Percentiles rank a stretch among this genome's conserved stretches.
Conservation (phyloP, 257 asterid genomes). For the Plectranthus barbatus region DNA sequence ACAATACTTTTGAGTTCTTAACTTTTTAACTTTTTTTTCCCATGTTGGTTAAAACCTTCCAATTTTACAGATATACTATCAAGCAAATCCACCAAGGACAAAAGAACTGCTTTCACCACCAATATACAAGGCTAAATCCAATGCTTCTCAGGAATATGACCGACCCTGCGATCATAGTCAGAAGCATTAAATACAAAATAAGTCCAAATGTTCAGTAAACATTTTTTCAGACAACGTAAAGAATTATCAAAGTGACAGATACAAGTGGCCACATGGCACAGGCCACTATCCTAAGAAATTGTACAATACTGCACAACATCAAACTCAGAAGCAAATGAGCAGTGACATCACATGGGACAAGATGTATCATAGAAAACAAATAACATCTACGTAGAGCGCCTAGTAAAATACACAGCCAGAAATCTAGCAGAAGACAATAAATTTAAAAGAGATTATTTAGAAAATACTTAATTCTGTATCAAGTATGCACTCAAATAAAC, state of each 20-base stretch:
- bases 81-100: conserved; percentile 33
- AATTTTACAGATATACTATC: conserved; percentile 19
- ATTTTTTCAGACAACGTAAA: conserved; percentile 3
- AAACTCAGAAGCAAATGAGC: neutral
- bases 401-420: neutral
- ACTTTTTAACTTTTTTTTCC: neutral
- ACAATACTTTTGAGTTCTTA: conserved; percentile 9
- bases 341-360: neutral
- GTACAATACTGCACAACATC: neutral
- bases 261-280: conserved; percentile 9
- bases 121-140: conserved; percentile 46
- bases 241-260: conserved; percentile 5
- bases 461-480: neutral
- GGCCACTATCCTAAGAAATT: neutral
- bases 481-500: neutral
- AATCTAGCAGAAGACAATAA: neutral
- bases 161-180: conserved; percentile 72
- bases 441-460: neutral
- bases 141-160: neutral
- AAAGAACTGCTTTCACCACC: conserved; percentile 45
- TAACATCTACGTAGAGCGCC: neutral
- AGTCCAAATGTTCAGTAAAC: conserved; percentile 1
- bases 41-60: conserved; percentile 3
- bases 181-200: conserved; percentile 28
- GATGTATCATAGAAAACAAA: neutral